Percentiles rank a stretch among this genome's conserved stretches.
Evolutionary conservation across 164 flowering plant species (phyloP).

Genomic region (Echeveria elegans): DNA sequence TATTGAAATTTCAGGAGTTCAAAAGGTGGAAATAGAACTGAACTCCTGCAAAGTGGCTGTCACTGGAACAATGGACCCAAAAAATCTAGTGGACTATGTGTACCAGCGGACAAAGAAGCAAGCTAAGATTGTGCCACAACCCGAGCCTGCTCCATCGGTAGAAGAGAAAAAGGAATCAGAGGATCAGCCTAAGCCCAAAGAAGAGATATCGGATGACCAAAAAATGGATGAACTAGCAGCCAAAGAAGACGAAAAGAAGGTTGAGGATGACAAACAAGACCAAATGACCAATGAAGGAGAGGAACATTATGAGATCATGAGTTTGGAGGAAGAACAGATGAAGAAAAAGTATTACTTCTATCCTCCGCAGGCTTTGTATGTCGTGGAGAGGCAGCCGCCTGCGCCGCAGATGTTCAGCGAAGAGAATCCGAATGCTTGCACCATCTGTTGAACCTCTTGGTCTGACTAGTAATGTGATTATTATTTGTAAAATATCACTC

Average conservation of each 20-base stretch:
- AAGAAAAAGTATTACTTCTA: constrained; percentile 38
- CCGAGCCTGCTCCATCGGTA: constrained; percentile 35
- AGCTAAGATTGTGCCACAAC: constrained; percentile 68
- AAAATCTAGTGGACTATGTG: constrained; percentile 69
- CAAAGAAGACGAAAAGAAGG: constrained; percentile 14
- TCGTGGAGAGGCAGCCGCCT: constrained; percentile 68
- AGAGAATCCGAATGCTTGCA: constrained; percentile 93
- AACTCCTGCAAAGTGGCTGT: constrained; percentile 64
- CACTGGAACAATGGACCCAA: constrained; percentile 83
- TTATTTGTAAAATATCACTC: no score
- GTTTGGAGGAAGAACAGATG: constrained; percentile 28
- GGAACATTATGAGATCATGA: constrained; percentile 15
- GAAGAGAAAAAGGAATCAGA: constrained; percentile 18
- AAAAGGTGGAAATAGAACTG: constrained; percentile 58
- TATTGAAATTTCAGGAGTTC: constrained; percentile 89
- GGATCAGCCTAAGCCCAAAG: no score
- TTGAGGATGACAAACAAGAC: no score
- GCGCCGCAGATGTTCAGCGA: constrained; percentile 85
- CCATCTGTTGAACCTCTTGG: constrained; percentile 65
- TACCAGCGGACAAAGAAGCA: constrained; percentile 74
- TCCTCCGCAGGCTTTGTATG: constrained; percentile 46
- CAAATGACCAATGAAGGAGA: neutral
- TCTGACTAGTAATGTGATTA: no score
- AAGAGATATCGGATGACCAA: constrained; percentile 13
- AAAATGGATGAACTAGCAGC: constrained; percentile 11